Evolutionary conservation across 2,329 filamentous ascomycete genomes (phyloP).

Genomic region (Leptographium lundbergii): DNA sequence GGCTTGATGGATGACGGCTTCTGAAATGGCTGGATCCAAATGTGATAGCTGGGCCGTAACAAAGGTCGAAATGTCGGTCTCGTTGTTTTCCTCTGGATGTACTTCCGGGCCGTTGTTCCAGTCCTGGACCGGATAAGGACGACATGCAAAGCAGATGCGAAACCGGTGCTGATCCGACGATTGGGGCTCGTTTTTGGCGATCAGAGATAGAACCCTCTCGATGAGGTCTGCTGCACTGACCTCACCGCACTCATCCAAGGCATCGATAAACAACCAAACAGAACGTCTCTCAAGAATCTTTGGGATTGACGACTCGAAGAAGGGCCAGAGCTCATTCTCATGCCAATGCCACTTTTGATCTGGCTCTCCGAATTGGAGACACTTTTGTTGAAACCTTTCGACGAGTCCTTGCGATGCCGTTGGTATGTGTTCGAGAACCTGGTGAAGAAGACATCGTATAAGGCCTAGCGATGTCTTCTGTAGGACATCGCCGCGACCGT

Average conservation of each 20-base stretch:
- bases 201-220: background rate
- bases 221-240: background rate
- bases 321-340: background rate
- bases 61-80: background rate
- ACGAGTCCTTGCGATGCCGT: conserved; percentile 9
- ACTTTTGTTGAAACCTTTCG: background rate
- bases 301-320: background rate
- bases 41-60: background rate
- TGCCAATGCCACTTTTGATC: background rate
- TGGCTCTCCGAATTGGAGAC: background rate
- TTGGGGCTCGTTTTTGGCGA: background rate
- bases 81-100: background rate
- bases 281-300: background rate
- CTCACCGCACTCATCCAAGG: background rate
- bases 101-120: background rate
- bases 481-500: background rate
- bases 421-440: conserved; percentile 14
- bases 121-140: background rate
- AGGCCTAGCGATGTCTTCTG: background rate
- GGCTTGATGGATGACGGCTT: background rate
- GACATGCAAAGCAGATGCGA: background rate
- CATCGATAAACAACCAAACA: background rate
- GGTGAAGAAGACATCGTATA: background rate
- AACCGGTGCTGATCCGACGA: background rate
- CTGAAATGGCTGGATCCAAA: too few relatives aligned